These are phyloP conservation scores for Jaapia argillacea DNA, from an alignment of 768 basidiomycete species.

Conservation along the genomic window DNA sequence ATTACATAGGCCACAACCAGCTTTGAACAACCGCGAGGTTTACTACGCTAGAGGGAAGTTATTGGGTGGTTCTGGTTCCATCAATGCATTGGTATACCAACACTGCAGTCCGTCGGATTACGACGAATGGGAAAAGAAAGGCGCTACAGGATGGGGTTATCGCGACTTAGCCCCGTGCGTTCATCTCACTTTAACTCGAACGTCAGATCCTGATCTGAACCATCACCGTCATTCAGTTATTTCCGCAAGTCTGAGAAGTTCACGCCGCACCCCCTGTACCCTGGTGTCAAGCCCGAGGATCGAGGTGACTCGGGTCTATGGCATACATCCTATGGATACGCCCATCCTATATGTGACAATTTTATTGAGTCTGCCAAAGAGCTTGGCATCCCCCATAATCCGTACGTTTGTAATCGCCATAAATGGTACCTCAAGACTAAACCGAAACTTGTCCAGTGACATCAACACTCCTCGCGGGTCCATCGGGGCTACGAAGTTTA, in stretches of 20 bases:
- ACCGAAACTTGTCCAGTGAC: conserved; percentile 12
- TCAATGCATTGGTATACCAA: not conserved
- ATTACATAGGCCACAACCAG: too few relatives aligned
- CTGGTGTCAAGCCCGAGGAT: conserved; percentile 1
- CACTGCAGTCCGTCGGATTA: conserved; percentile 8
- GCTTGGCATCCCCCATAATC: not conserved
- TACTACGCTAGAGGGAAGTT: too few relatives aligned
- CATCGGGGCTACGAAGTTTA: conserved; percentile 8
- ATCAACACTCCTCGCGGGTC: conserved; percentile 9
- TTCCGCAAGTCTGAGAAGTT: conserved; percentile 12
- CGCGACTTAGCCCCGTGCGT: conserved; percentile 7
- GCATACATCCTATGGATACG: conserved; percentile 1
- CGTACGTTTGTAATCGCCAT: not conserved
- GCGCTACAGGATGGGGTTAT: conserved; percentile 15
- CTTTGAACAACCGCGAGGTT: too few relatives aligned
- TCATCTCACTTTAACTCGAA: not conserved
- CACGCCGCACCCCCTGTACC: conserved; percentile 3
- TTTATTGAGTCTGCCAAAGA: not conserved
- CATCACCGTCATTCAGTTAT: conserved; percentile 10
- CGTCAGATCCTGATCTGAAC: not conserved
- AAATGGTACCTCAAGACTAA: too few relatives aligned
- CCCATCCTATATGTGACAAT: not conserved
- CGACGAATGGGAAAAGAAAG: conserved; percentile 12
- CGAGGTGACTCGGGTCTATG: conserved; percentile 7
- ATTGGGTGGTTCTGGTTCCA: too few relatives aligned